Percentiles rank a stretch among this genome's conserved stretches.
phyloP scores from a whole-genome alignment of 805 yeast species.

The Candida easanensis region DNA sequence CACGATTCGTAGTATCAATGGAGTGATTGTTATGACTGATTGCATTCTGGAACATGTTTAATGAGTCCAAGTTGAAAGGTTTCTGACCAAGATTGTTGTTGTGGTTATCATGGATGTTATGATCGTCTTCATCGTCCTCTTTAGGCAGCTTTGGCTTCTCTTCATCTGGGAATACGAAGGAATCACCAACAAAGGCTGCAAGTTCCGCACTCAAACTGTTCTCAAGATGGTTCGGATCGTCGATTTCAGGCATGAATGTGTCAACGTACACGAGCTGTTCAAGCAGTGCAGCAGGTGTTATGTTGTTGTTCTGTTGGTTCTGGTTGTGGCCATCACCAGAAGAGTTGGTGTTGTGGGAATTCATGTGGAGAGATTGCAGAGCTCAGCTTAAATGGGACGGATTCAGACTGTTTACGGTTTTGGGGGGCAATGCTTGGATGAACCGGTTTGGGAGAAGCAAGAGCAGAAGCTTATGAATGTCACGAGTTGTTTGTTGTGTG shows the following conservation, averaged over 20 bases:
- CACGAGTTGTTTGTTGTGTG: no score
- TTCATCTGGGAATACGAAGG: conserved; percentile 79
- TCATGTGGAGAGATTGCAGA: background rate
- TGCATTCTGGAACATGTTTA: background rate
- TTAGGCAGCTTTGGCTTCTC: conserved; percentile 49
- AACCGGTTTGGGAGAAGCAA: background rate
- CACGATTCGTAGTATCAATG: background rate
- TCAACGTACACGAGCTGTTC: conserved; percentile 83
- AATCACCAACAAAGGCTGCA: conserved; percentile 80
- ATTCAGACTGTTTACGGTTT: background rate
- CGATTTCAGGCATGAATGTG: conserved; percentile 59
- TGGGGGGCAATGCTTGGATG: background rate
- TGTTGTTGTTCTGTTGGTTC: conserved; percentile 17
- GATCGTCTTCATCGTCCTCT: conserved; percentile 12
- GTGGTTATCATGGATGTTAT: background rate
- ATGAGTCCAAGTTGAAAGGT: background rate
- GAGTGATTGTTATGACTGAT: background rate
- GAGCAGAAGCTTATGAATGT: no score
- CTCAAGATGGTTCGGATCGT: conserved; percentile 42
- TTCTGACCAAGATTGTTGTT: background rate
- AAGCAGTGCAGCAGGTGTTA: conserved; percentile 44
- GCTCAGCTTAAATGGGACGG: background rate
- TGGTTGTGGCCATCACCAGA: background rate
- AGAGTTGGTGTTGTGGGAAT: background rate
- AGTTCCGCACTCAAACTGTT: conserved; percentile 60